These are phyloP conservation scores for Liriodendron chinense DNA, from an alignment of 164 flowering plant species.

Conservation along the genomic window DNA sequence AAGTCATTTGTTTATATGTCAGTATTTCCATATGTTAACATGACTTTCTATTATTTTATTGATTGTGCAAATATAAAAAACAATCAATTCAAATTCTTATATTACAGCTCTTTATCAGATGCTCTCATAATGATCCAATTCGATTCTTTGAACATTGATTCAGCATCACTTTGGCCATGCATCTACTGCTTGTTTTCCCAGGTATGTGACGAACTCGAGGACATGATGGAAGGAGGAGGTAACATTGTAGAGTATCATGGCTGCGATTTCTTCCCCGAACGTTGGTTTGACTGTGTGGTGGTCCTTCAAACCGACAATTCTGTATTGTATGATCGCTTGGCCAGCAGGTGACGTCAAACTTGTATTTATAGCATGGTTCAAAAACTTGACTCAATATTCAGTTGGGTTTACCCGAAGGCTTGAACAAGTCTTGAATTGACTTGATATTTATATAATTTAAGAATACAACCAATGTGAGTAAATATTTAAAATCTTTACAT, in stretches of 20 bases:
- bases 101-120: background rate
- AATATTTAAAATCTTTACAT: too few species aligned
- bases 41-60: background rate
- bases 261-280: slow-evolving; percentile 93
- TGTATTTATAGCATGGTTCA: background rate
- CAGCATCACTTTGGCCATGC: background rate
- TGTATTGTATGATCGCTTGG: slow-evolving; percentile 73
- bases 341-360: slow-evolving; percentile 45
- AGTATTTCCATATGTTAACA: too few species aligned
- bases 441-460: too few species aligned
- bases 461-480: too few species aligned
- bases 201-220: slow-evolving; percentile 97
- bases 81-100: background rate
- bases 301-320: slow-evolving; percentile 93
- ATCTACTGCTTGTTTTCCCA: slow-evolving; percentile 15
- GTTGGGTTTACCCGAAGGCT: too few species aligned
- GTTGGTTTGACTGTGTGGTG: slow-evolving; percentile 92
- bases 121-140: too few species aligned
- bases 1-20: too few species aligned
- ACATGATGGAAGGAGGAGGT: slow-evolving; percentile 90
- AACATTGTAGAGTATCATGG: slow-evolving; percentile 92
- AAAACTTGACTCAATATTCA: too few species aligned
- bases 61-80: background rate
- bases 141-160: background rate
- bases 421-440: too few species aligned